Evolutionary conservation across 352 stramenopile species (phyloP).

Genomic region (Phytopythium ostracodes): DNA sequence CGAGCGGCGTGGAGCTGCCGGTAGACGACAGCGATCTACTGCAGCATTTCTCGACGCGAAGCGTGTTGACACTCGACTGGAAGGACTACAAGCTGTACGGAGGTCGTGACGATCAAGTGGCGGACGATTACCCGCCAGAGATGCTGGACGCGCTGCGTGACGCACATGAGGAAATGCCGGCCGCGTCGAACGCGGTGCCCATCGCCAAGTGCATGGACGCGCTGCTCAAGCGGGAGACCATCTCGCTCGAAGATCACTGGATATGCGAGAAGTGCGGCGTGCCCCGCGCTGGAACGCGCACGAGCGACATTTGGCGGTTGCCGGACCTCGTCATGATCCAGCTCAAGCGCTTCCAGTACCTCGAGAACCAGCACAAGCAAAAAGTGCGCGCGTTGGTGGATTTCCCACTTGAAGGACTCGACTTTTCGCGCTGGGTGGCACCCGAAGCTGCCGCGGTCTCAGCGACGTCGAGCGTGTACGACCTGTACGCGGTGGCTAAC

Average conservation of each 20-base stretch:
- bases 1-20: conserved; percentile 34
- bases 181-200: conserved; percentile 30
- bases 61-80: conserved; percentile 81
- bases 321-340: conserved; percentile 87
- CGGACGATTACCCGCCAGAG: conserved; percentile 23
- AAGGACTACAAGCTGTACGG: conserved; percentile 26
- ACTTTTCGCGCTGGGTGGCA: conserved; percentile 77
- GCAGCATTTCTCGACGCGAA: conserved; percentile 66
- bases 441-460: conserved; percentile 19
- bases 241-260: conserved; percentile 73
- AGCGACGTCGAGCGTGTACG: conserved; percentile 61
- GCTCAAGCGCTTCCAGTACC: conserved; percentile 87
- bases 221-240: conserved; percentile 63
- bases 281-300: conserved; percentile 47
- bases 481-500: conserved; percentile 98
- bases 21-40: conserved; percentile 51
- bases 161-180: conserved; percentile 22
- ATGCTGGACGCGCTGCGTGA: conserved; percentile 11
- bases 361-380: conserved; percentile 79
- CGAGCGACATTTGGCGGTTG: conserved; percentile 65
- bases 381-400: conserved; percentile 80
- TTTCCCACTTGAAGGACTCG: conserved; percentile 72
- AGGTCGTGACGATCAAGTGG: conserved; percentile 15
- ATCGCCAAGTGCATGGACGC: conserved; percentile 68
- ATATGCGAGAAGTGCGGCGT: conserved; percentile 67